A percentile compares a stretch with the other conserved stretches of the same genome.
These are phyloP conservation scores for Phytophthora boehmeriae DNA, from an alignment of 352 stramenopile genomes.

Conservation along the genomic window DNA sequence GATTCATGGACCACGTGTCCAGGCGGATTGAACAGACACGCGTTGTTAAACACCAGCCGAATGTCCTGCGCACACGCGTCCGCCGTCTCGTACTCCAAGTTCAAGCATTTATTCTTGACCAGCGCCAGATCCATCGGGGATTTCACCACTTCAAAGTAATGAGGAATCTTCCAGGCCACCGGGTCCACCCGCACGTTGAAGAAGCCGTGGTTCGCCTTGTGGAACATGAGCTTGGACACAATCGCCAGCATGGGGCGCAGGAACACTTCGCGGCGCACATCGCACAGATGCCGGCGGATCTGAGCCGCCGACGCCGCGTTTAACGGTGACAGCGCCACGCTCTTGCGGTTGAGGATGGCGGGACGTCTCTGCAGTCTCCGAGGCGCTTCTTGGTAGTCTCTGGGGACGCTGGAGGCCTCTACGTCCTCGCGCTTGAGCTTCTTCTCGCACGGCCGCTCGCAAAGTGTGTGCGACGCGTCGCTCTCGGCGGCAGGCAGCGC, in stretches of 20 bases:
- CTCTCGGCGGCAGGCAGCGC: constrained; percentile 9
- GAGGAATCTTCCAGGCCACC: constrained; percentile 76
- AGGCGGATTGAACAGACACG: constrained; percentile 83
- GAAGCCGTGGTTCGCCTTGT: constrained; percentile 79
- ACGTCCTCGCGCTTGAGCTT: constrained; percentile 39
- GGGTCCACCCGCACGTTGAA: constrained; percentile 87
- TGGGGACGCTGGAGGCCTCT: constrained; percentile 4
- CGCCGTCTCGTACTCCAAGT: constrained; percentile 83
- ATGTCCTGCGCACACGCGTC: constrained; percentile 81
- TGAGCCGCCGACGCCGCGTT: constrained; percentile 59
- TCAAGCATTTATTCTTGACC: constrained; percentile 90
- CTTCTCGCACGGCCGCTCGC: constrained; percentile 46
- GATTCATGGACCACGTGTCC: constrained; percentile 80
- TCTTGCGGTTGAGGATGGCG: constrained; percentile 4
- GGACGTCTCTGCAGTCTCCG: constrained; percentile 1
- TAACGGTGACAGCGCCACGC: constrained; percentile 58
- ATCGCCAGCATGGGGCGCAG: constrained; percentile 64
- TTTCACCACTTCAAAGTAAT: constrained; percentile 88
- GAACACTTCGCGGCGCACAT: constrained; percentile 76
- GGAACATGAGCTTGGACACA: constrained; percentile 82
- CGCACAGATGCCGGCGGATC: constrained; percentile 72
- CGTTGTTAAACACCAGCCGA: constrained; percentile 86
- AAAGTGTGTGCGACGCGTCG: not conserved
- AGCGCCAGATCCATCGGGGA: constrained; percentile 91
- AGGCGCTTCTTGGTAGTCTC: not conserved